A percentile compares a stretch with the other conserved stretches of the same genome.
Evolutionary conservation across 805 yeast genomes (phyloP).

Genomic region (Pichia californica): DNA sequence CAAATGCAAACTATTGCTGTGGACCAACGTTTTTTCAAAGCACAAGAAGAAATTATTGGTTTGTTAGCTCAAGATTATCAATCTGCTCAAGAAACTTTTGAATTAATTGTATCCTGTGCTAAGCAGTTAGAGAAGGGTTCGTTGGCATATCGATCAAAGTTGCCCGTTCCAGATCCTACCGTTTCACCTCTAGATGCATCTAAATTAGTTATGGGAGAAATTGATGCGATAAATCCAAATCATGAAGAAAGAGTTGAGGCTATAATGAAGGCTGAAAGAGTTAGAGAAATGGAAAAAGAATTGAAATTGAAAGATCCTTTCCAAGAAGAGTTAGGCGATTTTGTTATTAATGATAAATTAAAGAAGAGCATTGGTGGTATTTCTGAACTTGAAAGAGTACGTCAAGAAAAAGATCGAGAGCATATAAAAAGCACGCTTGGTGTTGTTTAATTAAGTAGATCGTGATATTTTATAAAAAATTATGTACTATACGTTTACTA

Average conservation of each 20-base stretch:
- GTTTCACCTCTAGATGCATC: slow-evolving; percentile 51
- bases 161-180: slow-evolving; percentile 47
- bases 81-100: slow-evolving; percentile 75
- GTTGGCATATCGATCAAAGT: slow-evolving; percentile 30
- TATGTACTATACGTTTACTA: slow-evolving; percentile 4
- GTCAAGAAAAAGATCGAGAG: slow-evolving; percentile 64
- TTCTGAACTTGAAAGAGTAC: slow-evolving; percentile 70
- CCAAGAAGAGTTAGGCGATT: slow-evolving; percentile 77
- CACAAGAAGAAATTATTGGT: slow-evolving; percentile 78
- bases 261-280: slow-evolving; percentile 75
- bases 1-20: slow-evolving; percentile 87
- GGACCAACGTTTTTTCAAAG: slow-evolving; percentile 86
- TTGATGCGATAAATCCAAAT: slow-evolving; percentile 71
- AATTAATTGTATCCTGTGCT: slow-evolving; percentile 72
- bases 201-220: slow-evolving; percentile 78
- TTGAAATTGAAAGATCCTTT: slow-evolving; percentile 55
- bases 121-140: slow-evolving; percentile 67
- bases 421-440: slow-evolving; percentile 51
- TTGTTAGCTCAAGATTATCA: slow-evolving; percentile 78
- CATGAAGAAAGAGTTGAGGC: slow-evolving; percentile 86
- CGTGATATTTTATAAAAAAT: neutral
- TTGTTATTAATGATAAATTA: slow-evolving; percentile 71
- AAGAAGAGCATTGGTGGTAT: slow-evolving; percentile 80
- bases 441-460: slow-evolving; percentile 5
- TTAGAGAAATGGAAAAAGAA: slow-evolving; percentile 65